Percentiles rank a stretch among this genome's conserved stretches.
phyloP scores from a whole-genome alignment of 352 stramenopile species.

The Pythium rishiriense region DNA sequence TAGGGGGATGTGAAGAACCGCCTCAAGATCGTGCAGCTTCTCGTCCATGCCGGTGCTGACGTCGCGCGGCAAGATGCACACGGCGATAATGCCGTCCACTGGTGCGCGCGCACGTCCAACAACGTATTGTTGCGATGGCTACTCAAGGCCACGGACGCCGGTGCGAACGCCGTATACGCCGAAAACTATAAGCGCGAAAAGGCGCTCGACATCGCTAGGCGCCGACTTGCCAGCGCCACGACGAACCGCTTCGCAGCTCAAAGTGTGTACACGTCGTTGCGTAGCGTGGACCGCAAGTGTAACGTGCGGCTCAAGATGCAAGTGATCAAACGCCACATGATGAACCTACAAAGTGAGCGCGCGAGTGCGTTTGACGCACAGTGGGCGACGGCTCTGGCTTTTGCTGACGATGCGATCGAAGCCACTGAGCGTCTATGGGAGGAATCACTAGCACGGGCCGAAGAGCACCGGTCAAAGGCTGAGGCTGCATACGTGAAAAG shows the following conservation, averaged over 20 bases:
- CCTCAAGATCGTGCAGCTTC: slow-evolving; percentile 48
- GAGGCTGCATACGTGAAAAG: slow-evolving; percentile 36
- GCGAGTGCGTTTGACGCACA: slow-evolving; percentile 28
- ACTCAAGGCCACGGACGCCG: slow-evolving; percentile 58
- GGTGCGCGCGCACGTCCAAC: slow-evolving; percentile 57
- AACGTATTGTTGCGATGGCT: slow-evolving; percentile 55
- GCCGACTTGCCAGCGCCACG: slow-evolving; percentile 29
- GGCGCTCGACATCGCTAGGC: slow-evolving; percentile 62
- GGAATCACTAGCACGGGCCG: slow-evolving; percentile 35
- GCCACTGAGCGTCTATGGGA: slow-evolving; percentile 38
- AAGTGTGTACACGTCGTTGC: slow-evolving; percentile 42
- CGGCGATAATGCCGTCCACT: slow-evolving; percentile 70
- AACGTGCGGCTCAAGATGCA: slow-evolving; percentile 70
- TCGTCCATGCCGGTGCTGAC: slow-evolving; percentile 48
- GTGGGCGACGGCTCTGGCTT: slow-evolving; percentile 34
- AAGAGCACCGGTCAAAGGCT: slow-evolving; percentile 35
- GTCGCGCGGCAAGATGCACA: slow-evolving; percentile 48
- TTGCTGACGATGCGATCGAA: slow-evolving; percentile 28
- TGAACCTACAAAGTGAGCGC: slow-evolving; percentile 15
- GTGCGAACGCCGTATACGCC: slow-evolving; percentile 37
- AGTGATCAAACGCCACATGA: slow-evolving; percentile 42
- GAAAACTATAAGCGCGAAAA: slow-evolving; percentile 65
- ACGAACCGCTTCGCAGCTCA: slow-evolving; percentile 31
- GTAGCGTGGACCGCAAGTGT: slow-evolving; percentile 44
- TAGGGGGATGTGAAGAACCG: slow-evolving; percentile 42